phyloP scores from a whole-genome alignment of 2,329 filamentous ascomycete species.

The Calonectria pseudoturangicola region DNA sequence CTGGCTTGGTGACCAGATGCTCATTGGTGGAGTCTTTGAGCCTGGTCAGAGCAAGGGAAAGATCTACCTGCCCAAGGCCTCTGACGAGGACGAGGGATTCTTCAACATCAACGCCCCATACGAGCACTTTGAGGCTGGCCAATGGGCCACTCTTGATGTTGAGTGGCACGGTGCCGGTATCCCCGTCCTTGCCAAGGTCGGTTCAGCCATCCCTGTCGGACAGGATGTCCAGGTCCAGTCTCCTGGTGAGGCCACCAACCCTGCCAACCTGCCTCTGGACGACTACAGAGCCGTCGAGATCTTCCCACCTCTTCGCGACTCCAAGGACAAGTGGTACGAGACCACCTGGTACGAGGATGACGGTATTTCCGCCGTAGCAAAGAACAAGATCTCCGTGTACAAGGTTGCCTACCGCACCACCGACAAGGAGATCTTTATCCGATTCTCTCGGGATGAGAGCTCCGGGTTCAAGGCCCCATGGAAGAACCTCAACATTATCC shows the following conservation, averaged over 20 bases:
- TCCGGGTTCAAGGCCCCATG: conserved; percentile 60
- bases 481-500: conserved; percentile 57
- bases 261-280: conserved; percentile 62
- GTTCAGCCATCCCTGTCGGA: conserved; percentile 63
- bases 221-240: conserved; percentile 60
- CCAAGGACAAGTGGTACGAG: conserved; percentile 53
- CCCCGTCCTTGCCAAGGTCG: conserved; percentile 62
- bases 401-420: conserved; percentile 54
- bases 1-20: conserved; percentile 81
- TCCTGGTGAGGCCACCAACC: conserved; percentile 61
- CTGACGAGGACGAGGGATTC: conserved; percentile 73
- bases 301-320: conserved; percentile 59
- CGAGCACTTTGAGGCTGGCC: conserved; percentile 69
- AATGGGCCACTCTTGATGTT: conserved; percentile 63
- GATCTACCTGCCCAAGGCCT: conserved; percentile 78
- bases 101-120: conserved; percentile 78
- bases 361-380: conserved; percentile 57
- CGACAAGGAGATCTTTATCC: conserved; percentile 49
- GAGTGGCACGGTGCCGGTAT: conserved; percentile 66
- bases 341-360: conserved; percentile 63
- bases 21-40: conserved; percentile 81
- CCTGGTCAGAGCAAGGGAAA: conserved; percentile 71
- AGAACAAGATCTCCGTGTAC: conserved; percentile 59
- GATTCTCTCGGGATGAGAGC: conserved; percentile 56
- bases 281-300: conserved; percentile 66